phyloP scores from a whole-genome alignment of 352 stramenopile genomes.

The Plasmopara viticola region DNA sequence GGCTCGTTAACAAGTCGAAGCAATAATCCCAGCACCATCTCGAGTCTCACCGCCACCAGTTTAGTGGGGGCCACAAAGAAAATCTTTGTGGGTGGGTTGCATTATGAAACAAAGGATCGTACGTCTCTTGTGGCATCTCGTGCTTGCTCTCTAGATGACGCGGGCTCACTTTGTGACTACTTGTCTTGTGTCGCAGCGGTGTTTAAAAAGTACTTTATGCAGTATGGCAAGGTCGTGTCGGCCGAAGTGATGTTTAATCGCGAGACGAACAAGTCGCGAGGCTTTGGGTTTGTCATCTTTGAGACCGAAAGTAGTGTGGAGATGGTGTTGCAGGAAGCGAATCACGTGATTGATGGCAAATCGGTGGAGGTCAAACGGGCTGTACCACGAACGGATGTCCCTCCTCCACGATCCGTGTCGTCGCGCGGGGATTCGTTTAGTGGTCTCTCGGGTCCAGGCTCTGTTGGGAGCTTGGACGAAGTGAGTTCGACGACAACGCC shows the following conservation, averaged over 20 bases:
- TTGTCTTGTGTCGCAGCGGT: slow-evolving; percentile 40
- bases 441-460: slow-evolving; percentile 63
- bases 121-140: slow-evolving; percentile 10
- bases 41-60: slow-evolving; percentile 47
- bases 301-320: slow-evolving; percentile 85
- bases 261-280: slow-evolving; percentile 91
- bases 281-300: slow-evolving; percentile 93
- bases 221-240: slow-evolving; percentile 90
- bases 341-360: slow-evolving; percentile 90
- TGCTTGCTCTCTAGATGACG: neutral
- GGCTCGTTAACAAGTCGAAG: slow-evolving; percentile 41
- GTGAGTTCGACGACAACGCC: slow-evolving; percentile 47
- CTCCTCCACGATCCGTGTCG: slow-evolving; percentile 63
- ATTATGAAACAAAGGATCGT: slow-evolving; percentile 93
- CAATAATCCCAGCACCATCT: slow-evolving; percentile 44
- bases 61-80: slow-evolving; percentile 82
- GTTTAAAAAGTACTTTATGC: slow-evolving; percentile 90
- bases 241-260: slow-evolving; percentile 94
- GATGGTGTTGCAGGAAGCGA: slow-evolving; percentile 78
- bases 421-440: slow-evolving; percentile 72
- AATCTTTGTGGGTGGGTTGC: slow-evolving; percentile 89
- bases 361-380: slow-evolving; percentile 85
- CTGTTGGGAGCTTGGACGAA: slow-evolving; percentile 67
- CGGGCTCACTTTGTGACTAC: neutral
- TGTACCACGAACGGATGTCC: slow-evolving; percentile 76